phyloP scores from a whole-genome alignment of 2,329 filamentous ascomycete species.

The Westerdykella aurantiaca region DNA sequence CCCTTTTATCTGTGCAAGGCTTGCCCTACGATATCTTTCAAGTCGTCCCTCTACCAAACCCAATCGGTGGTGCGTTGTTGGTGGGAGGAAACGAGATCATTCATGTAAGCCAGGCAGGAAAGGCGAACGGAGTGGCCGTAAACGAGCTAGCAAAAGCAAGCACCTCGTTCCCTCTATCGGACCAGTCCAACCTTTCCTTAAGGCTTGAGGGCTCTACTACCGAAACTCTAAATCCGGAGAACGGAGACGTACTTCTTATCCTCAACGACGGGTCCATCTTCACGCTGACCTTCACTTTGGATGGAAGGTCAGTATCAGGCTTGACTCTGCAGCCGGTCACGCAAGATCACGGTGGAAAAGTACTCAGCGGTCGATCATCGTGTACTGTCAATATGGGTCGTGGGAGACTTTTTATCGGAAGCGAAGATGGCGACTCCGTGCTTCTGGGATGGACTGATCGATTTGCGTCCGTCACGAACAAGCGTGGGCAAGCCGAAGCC shows the following conservation, averaged over 20 bases:
- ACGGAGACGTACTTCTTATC: slow-evolving; percentile 78
- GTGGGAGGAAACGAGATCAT: slow-evolving; percentile 86
- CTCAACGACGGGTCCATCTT: slow-evolving; percentile 69
- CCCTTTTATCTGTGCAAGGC: slow-evolving; percentile 76
- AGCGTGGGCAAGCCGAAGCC: slow-evolving; percentile 58
- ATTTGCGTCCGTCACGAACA: slow-evolving; percentile 48
- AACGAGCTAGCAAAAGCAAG: slow-evolving; percentile 81
- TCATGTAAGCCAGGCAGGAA: slow-evolving; percentile 92
- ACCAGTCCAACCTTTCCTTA: slow-evolving; percentile 75
- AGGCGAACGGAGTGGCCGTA: slow-evolving; percentile 84
- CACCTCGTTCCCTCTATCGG: slow-evolving; percentile 76
- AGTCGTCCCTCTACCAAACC: slow-evolving; percentile 75
- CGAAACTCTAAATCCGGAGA: slow-evolving; percentile 68
- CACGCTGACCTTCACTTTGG: slow-evolving; percentile 75
- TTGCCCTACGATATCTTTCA: slow-evolving; percentile 83
- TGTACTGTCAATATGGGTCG: slow-evolving; percentile 64
- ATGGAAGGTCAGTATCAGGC: slow-evolving; percentile 86
- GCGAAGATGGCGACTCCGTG: slow-evolving; percentile 73
- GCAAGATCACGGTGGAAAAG: slow-evolving; percentile 55
- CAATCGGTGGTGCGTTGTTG: slow-evolving; percentile 82
- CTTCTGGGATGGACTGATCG: slow-evolving; percentile 72
- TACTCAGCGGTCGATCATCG: slow-evolving; percentile 59
- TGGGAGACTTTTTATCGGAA: slow-evolving; percentile 74
- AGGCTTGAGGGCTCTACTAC: slow-evolving; percentile 76
- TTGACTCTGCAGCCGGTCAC: slow-evolving; percentile 65